Base-by-base conservation (phyloP, 2,329 filamentous ascomycete genomes). In the Paramyrothecium roridum region DNA sequence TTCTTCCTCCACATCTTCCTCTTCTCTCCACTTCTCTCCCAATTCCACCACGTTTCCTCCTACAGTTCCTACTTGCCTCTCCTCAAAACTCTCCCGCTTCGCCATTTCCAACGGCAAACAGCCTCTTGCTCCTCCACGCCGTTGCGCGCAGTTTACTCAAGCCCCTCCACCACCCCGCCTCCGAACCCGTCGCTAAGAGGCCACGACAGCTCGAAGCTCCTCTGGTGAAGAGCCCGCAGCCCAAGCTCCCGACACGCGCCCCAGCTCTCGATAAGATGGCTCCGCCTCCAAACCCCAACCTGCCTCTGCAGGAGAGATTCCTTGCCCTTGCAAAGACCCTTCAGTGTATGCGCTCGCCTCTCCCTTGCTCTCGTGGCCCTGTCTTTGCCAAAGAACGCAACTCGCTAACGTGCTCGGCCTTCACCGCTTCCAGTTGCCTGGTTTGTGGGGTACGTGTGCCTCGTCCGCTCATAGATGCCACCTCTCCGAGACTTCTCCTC, bases 241-340 rank as follows among this genome's bases (percentile, higher is more conserved):
- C 26, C 26, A 30, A 30, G 26, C 26, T 30, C 26, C 26, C 26
- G 26, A 43, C 37, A 43, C 37, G 37, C 37, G 4, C 37, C n/a
- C 37, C 37, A 19, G n/a, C 37, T 16, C 37, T 19, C 37, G 37
- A 16, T 6, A 19, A 6, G 49, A 80, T 96, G 60, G 91, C 90
- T 75, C 88, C 90, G 76, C 88, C 89, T 73, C 88, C 89, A 61
- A 78, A 87, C 56, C 77, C 88, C 56, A 82, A 77, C 65, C 74
- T 89, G 73, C 87, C 91, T 71, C 79, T 95, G 67, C 76, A 79
- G 68, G 86, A 95, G 78, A 84, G 92, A 69, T 77, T 96, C 57
- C 75, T 91, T 66, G 80, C 84, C 64, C 82, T 98, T 64, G 92
- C 88, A 63, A 87, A 96, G 74, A 98, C 93, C 48, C 81, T 98